Evolutionary conservation across 371 early-diverging fungal species (phyloP).

Genomic region (Mucor lusitanicus): DNA sequence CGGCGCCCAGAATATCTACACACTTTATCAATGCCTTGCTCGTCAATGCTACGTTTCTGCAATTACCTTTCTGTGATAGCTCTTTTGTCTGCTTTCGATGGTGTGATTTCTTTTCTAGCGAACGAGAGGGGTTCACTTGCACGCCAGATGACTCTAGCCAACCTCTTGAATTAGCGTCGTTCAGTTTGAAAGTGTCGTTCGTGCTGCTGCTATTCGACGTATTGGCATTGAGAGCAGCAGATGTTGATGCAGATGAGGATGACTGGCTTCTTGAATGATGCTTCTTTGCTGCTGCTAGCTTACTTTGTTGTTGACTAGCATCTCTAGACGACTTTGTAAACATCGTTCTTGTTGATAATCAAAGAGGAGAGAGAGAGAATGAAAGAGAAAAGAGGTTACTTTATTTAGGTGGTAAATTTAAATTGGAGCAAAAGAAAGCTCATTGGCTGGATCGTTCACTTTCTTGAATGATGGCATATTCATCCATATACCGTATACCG

Average conservation of each 20-base stretch:
- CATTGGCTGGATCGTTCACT: background rate
- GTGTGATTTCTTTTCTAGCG: constrained; percentile 15
- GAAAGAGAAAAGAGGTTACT: background rate
- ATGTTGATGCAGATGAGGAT: background rate
- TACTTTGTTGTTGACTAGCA: background rate
- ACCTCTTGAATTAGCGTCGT: constrained; percentile 11
- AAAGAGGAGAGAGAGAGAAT: background rate
- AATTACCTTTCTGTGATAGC: constrained; percentile 19
- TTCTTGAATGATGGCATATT: too few species aligned
- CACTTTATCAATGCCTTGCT: background rate
- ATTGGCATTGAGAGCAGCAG: background rate
- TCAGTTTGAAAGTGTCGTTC: background rate
- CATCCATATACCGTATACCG: too few species aligned
- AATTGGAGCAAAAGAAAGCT: background rate
- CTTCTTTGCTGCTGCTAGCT: background rate
- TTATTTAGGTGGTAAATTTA: background rate
- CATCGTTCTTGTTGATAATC: constrained; percentile 3
- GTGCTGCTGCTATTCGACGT: background rate
- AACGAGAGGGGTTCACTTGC: constrained; percentile 18
- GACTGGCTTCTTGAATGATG: constrained; percentile 1
- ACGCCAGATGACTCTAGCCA: constrained; percentile 21
- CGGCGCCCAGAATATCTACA: constrained; percentile 35
- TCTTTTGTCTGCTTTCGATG: background rate
- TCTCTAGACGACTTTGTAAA: constrained; percentile 5
- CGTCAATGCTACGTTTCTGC: background rate